Evolutionary conservation across 108 stramenopile genomes (phyloP), one percentile per base, ranked within the genome.

Genomic region (Nannochloropsis oceanica): DNA sequence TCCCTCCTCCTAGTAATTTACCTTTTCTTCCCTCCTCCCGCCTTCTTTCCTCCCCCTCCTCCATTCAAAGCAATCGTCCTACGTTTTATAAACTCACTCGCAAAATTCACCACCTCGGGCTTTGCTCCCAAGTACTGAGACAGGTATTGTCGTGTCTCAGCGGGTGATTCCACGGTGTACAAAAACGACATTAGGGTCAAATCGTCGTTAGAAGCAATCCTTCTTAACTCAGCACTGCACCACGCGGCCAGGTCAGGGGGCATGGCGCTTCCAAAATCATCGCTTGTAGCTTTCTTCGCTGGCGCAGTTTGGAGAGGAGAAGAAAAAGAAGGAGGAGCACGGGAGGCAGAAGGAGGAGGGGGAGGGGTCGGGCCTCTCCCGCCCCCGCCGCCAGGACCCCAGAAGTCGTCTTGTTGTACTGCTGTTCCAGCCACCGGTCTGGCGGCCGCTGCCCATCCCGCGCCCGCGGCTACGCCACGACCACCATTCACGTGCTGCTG

Each of bases 81-180:
- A 27, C 92, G 92, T 46, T 92, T 93, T 91, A 95, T 94, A 85
- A 96, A 96, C 84, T 96, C 96, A 80, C 92, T 93, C 26, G 96
- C 96, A 92, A 96, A 96, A 86, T 91, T 93, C 82, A 93, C 94
- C 42, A 96, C 96, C 91, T 94, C 93, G 14, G 94, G 88, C 50
- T 94, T 92, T 18, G 92, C 91, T 14, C 96, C 96, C 27, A 97
- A 92, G 85, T 97, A 97, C 12, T 94, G 92, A 43, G 93, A 91
- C 22, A 97, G 91, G 85, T 96, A 96, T 83, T 95, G 94, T 44
- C 94, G 92, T 81, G 95, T 97, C 84, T 97, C 96, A 80, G 85
- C 86, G 24, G 93, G 88, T 84, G 95, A 94, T 79, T 92, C 91
- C 81, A 97, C 88, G 34, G 95, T 95, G 93, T 94, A 95, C 91